Evolutionary conservation across 345 rosid species (phyloP), one percentile per base, ranked within the genome.

Genomic region (Xanthoceras sorbifolium): DNA sequence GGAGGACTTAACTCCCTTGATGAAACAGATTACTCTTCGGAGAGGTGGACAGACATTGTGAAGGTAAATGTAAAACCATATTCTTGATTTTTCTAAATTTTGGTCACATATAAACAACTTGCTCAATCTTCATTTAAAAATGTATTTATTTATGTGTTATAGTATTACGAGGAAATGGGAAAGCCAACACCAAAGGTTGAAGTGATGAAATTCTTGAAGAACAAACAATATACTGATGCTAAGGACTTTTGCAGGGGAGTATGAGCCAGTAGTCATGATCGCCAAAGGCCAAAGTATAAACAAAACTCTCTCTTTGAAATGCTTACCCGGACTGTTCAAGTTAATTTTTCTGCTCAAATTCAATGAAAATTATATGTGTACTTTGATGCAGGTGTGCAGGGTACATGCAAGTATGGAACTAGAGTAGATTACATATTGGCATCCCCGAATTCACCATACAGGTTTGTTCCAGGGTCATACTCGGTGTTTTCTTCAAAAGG

Each of bases 371-470:
- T 5, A 3, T 4, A 61, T 55, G 6, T 9, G 6, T 9, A 0
- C 3, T 20, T 14, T 18, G 20, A 40, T 69, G 80, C 84, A 94
- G 98, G 92, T 66, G 98, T 95, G 59, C 99, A 95, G 74, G 99
- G 99, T 71, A 95, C 99, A 0, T 95, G 99, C 87, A 95, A 90
- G 85, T 95, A 95, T 67, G 98, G 99, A 26, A 95, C 99, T 40
- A 83, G 99, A 52, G 91, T 95, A 36, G 98, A 95, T 79, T 93
- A 95, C 87, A 78, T 93, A 79, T 50, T 95, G 64, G 89, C 96
- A n/a, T 93, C 99, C 6, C 86, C 94, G 5, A 82, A 89, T 74
- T 90, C 96, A 1, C 90, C 91, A 0, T 95, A 87, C 87, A 83
- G 80, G 69, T 95, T 93, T 50, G 89, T 91, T 75, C 94, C 96